A percentile compares a stretch with the other conserved stretches of the same genome.
phyloP scores from a whole-genome alignment of 164 flowering plant genomes.

The Dillenia turbinata region DNA sequence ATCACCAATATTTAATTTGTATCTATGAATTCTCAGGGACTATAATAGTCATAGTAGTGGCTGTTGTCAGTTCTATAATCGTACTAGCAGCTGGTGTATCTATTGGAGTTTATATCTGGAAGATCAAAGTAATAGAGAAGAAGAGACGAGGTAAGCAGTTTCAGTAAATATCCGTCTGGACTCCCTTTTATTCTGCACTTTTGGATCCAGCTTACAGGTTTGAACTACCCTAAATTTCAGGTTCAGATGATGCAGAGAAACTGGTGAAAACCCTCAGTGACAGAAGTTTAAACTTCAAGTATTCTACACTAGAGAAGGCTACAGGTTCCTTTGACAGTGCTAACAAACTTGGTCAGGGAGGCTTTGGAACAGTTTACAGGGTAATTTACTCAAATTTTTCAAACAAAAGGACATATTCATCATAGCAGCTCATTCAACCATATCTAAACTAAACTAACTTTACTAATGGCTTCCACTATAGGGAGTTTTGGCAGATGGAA shows the following conservation, averaged over 20 bases:
- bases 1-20: background rate
- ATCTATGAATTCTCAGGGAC: constrained; percentile 40
- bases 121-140: constrained; percentile 48
- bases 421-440: background rate
- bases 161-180: no score
- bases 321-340: constrained; percentile 38
- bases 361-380: constrained; percentile 60
- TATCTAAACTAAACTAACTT: background rate
- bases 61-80: constrained; percentile 48
- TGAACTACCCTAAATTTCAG: constrained; percentile 20
- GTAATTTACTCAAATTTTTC: constrained; percentile 15
- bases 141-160: constrained; percentile 64
- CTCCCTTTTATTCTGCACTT: no score
- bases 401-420: no score
- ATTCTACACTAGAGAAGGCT: constrained; percentile 51
- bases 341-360: constrained; percentile 59
- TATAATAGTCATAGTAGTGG: constrained; percentile 39
- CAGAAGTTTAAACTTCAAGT: constrained; percentile 47
- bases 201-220: no score
- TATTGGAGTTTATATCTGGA: constrained; percentile 56
- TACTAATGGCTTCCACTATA: constrained; percentile 7
- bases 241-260: constrained; percentile 48
- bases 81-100: constrained; percentile 38
- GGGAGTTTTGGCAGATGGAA: constrained; percentile 51
- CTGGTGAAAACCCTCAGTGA: constrained; percentile 55